Base-by-base conservation (phyloP, 768 basidiomycete species). In the Suillus decipiens region DNA sequence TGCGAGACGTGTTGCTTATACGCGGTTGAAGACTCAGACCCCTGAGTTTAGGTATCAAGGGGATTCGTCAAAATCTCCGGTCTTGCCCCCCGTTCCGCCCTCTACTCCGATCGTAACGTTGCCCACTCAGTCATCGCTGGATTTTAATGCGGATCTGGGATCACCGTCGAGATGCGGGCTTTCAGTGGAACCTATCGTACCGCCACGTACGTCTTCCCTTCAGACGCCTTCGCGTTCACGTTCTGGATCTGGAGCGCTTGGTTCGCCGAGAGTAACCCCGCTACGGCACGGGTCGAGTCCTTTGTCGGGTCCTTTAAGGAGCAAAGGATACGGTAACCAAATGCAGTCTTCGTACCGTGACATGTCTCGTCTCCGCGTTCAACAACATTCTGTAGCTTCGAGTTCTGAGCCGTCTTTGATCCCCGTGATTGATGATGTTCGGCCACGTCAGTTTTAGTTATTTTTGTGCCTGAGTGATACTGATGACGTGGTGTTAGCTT, bases 391-490 rank as follows among this genome's bases (percentile, higher is more conserved):
- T 42, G 85, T 83, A 6, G 90, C 91, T 54, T 92, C 89, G 55
- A 89, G 83, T 64, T 93, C 92, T 56, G 92, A 93, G 74, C 92
- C 92, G n/a, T 92, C 91, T 5, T 80, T 93, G 51, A 72, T 93
- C 57, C 81, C 87, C 28, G 57, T 70, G 36, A 78, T 78, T 42
- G 84, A 86, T 62, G 87, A 86, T 42, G 69, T 72, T 14, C 82
- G 79, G 67, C 67, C 76, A 47, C 74, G 87, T 87, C 73, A 80
- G 83, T 75, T 50, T 39, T 54, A 48, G 15, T 36, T n/a, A 22
- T 22, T 56, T 68, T 58, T 67, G 61, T 70, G 61, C 70, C 66
- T 41, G 67, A 58, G 65, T 66, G 58, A 61, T 37, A 59, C 57
- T 58, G 50, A 60, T 43, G 60, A 54, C 53, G 55, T 34, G 12